A percentile compares a stretch with the other conserved stretches of the same genome.
Evolutionary conservation across 2,329 filamentous ascomycete species (phyloP).

Genomic region (Hymenoscyphus occultus): DNA sequence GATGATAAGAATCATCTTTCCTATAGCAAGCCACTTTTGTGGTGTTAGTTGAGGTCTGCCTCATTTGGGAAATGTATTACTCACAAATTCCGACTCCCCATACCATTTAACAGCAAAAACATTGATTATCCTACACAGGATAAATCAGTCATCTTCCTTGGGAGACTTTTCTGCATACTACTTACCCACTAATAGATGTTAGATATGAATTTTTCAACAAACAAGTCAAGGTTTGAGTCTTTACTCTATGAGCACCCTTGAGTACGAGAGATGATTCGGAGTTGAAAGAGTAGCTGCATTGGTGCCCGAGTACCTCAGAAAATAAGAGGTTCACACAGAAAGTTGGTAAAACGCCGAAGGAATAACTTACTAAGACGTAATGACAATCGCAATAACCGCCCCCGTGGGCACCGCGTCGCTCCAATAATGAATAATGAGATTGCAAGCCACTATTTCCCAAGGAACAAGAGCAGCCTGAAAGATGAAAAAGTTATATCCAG

Average conservation of each 20-base stretch:
- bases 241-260: too few relatives aligned
- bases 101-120: slow-evolving; percentile 71
- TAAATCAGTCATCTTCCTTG: background rate
- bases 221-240: background rate
- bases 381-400: slow-evolving; percentile 58
- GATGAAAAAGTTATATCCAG: slow-evolving; percentile 72
- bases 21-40: slow-evolving; percentile 1
- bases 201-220: background rate
- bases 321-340: background rate
- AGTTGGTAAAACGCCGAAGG: background rate
- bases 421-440: slow-evolving; percentile 62
- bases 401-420: slow-evolving; percentile 57
- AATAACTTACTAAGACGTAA: slow-evolving; percentile 38
- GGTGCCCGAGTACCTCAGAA: too few relatives aligned
- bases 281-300: too few relatives aligned
- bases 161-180: background rate
- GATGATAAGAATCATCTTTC: slow-evolving; percentile 64
- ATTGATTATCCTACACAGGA: slow-evolving; percentile 50
- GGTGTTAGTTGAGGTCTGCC: background rate
- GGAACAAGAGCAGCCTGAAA: slow-evolving; percentile 67
- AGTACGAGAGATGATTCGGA: too few relatives aligned
- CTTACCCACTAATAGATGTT: background rate
- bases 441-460: slow-evolving; percentile 65
- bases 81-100: slow-evolving; percentile 70
- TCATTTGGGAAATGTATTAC: background rate